Evolutionary conservation across 2,329 filamentous ascomycete genomes (phyloP).

Genomic region (Fusarium sp.): DNA sequence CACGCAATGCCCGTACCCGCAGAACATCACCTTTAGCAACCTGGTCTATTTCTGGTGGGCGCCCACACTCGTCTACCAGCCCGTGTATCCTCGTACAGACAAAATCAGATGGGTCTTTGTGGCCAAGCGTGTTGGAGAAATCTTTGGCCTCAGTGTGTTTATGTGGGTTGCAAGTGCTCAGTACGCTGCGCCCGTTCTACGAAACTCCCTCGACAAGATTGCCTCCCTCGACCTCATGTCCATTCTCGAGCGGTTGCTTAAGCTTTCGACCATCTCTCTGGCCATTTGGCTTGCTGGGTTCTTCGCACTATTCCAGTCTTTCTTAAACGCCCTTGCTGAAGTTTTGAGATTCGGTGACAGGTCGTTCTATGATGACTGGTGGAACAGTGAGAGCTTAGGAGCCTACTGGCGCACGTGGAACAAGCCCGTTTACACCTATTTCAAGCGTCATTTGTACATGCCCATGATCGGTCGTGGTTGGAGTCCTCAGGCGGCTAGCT

Average conservation of each 20-base stretch:
- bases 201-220: constrained; percentile 91
- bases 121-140: constrained; percentile 82
- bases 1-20: constrained; percentile 83
- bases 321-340: constrained; percentile 91
- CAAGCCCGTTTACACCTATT: constrained; percentile 96
- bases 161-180: constrained; percentile 97
- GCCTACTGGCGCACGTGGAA: constrained; percentile 98
- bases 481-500: constrained; percentile 75
- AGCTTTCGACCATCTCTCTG: constrained; percentile 93
- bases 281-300: constrained; percentile 98
- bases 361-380: constrained; percentile 98
- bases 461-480: constrained; percentile 89
- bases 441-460: constrained; percentile 92
- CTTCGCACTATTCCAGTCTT: constrained; percentile 94
- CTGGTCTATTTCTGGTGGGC: constrained; percentile 98
- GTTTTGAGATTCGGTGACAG: constrained; percentile 90
- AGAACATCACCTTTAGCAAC: constrained; percentile 90
- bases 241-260: constrained; percentile 90
- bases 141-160: constrained; percentile 81
- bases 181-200: constrained; percentile 89
- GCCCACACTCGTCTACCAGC: constrained; percentile 95
- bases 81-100: constrained; percentile 88
- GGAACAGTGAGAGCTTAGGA: constrained; percentile 90
- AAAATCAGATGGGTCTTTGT: constrained; percentile 91
- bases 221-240: constrained; percentile 81